Percentiles rank a stretch among this genome's conserved stretches.
Conservation (phyloP, 148 eudicot species). For the Chenopodium suecicum region DNA sequence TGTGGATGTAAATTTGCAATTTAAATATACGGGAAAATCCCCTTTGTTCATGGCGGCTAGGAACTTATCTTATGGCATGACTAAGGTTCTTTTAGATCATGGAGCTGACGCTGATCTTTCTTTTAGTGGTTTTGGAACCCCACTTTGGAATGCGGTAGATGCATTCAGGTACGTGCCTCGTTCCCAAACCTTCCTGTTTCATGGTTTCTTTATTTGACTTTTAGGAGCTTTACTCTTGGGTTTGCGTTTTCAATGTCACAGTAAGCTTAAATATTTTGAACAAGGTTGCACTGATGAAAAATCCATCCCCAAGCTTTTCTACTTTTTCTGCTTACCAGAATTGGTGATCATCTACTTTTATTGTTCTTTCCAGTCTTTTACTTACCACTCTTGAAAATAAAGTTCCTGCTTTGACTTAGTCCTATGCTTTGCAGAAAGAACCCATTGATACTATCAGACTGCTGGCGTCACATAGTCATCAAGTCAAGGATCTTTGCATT, state of each 20-base stretch:
- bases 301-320: neutral
- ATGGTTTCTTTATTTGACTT: too few relatives aligned
- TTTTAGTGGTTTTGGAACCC: neutral
- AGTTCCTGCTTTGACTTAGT: too few relatives aligned
- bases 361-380: too few relatives aligned
- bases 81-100: neutral
- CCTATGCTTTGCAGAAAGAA: neutral
- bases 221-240: too few relatives aligned
- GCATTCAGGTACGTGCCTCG: too few relatives aligned
- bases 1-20: neutral
- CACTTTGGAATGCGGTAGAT: neutral
- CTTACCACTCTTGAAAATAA: too few relatives aligned
- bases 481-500: neutral
- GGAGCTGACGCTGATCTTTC: neutral
- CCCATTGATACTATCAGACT: neutral
- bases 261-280: neutral
- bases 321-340: neutral
- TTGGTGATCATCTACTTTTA: neutral
- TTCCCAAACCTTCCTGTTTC: too few relatives aligned
- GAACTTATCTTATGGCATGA: neutral
- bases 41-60: too few relatives aligned
- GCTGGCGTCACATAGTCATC: neutral
- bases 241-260: neutral
- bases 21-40: neutral
- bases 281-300: neutral